Conservation (phyloP, 352 stramenopile genomes). For the Pythium aristosporum region DNA sequence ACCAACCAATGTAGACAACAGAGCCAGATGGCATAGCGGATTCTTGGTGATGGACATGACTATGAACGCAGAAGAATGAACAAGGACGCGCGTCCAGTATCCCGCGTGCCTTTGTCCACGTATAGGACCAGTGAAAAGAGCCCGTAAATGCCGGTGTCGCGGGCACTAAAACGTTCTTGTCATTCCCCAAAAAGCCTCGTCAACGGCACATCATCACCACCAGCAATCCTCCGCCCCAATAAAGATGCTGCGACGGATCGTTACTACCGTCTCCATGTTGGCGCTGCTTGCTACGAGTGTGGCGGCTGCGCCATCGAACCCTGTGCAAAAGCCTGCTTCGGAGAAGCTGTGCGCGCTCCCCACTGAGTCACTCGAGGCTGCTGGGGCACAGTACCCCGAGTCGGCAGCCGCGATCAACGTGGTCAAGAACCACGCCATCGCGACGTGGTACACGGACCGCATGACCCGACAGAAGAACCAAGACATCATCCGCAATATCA, state of each 20-base stretch:
- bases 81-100: too few relatives aligned
- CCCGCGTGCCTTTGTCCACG: too few relatives aligned
- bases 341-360: constrained; percentile 53
- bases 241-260: constrained; percentile 21
- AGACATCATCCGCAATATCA: constrained; percentile 30
- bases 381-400: constrained; percentile 40
- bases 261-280: constrained; percentile 1
- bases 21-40: too few relatives aligned
- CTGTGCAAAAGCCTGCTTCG: constrained; percentile 4
- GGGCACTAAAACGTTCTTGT: neutral
- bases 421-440: constrained; percentile 55
- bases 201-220: neutral
- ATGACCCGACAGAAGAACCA: constrained; percentile 36
- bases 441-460: constrained; percentile 71
- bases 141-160: too few relatives aligned
- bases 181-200: neutral
- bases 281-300: constrained; percentile 6
- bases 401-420: constrained; percentile 44
- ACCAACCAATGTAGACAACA: too few relatives aligned
- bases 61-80: too few relatives aligned
- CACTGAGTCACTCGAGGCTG: constrained; percentile 41
- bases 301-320: neutral
- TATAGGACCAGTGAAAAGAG: too few relatives aligned
- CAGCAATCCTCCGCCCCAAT: neutral
- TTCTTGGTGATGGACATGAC: too few relatives aligned